Conservation (phyloP, 768 basidiomycete genomes). For the Lactarius pseudohatsudake region DNA sequence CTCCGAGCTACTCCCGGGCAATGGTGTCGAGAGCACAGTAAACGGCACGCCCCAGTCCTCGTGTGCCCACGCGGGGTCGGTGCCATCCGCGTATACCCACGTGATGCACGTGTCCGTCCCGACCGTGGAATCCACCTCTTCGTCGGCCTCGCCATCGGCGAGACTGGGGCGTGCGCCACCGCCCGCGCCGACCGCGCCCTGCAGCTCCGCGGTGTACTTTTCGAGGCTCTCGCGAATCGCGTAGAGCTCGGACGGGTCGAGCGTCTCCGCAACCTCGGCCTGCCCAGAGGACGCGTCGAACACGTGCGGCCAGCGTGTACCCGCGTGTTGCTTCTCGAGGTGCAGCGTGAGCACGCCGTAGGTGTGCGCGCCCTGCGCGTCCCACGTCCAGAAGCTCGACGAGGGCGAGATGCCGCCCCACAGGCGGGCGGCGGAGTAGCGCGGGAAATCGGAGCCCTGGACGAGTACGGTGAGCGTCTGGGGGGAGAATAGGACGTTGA, state of each 20-base stretch:
- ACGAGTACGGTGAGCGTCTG: slow-evolving; percentile 67
- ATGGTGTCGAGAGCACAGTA: slow-evolving; percentile 64
- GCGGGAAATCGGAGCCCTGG: slow-evolving; percentile 47
- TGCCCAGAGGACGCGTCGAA: slow-evolving; percentile 57
- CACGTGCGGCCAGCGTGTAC: slow-evolving; percentile 83
- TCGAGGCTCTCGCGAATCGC: slow-evolving; percentile 78
- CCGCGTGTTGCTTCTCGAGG: slow-evolving; percentile 82
- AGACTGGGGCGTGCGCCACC: slow-evolving; percentile 69
- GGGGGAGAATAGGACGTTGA: slow-evolving; percentile 65
- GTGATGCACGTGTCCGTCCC: slow-evolving; percentile 66
- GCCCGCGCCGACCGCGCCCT: slow-evolving; percentile 55
- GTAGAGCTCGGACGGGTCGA: slow-evolving; percentile 81
- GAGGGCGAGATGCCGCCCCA: slow-evolving; percentile 81
- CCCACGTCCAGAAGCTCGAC: slow-evolving; percentile 93
- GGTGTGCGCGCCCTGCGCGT: slow-evolving; percentile 65
- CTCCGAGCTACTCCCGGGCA: slow-evolving; percentile 51
- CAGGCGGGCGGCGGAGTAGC: slow-evolving; percentile 58
- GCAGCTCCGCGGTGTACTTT: slow-evolving; percentile 74
- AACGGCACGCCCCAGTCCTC: slow-evolving; percentile 41
- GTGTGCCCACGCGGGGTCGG: slow-evolving; percentile 44
- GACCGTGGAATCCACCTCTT: slow-evolving; percentile 76
- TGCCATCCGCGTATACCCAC: slow-evolving; percentile 60
- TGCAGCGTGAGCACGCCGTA: slow-evolving; percentile 79
- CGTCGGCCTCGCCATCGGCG: slow-evolving; percentile 86
- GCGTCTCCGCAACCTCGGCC: slow-evolving; percentile 78